phyloP scores from a whole-genome alignment of 768 basidiomycete genomes.

The Sporobolomyces pararoseus region DNA sequence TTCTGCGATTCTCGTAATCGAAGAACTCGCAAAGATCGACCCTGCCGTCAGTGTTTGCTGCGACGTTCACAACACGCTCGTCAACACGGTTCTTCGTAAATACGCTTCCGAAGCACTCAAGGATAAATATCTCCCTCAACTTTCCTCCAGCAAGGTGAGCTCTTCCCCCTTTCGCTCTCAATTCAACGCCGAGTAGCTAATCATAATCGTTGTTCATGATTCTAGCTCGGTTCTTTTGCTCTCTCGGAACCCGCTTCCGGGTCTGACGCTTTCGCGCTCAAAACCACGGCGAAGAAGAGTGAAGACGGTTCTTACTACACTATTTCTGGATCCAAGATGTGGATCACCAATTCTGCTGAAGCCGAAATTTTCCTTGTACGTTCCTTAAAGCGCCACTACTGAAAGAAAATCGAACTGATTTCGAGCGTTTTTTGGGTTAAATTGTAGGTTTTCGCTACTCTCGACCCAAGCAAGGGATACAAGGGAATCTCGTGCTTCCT shows the following conservation, averaged over 20 bases:
- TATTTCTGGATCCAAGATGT: slow-evolving; percentile 91
- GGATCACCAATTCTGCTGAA: slow-evolving; percentile 47
- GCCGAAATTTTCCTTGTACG: slow-evolving; percentile 47
- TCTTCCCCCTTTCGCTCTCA: neutral
- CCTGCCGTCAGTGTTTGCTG: slow-evolving; percentile 93
- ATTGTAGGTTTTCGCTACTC: slow-evolving; percentile 93
- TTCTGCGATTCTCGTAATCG: slow-evolving; percentile 90
- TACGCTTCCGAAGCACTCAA: slow-evolving; percentile 81
- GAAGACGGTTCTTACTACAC: slow-evolving; percentile 72
- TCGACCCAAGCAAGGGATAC: slow-evolving; percentile 90
- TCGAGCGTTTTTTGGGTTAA: no score
- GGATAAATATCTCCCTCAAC: slow-evolving; percentile 79
- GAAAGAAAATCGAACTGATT: neutral
- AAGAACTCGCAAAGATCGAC: slow-evolving; percentile 93
- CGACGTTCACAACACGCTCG: slow-evolving; percentile 97
- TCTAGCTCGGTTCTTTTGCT: slow-evolving; percentile 89
- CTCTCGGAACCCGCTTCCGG: slow-evolving; percentile 88
- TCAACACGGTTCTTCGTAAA: slow-evolving; percentile 86
- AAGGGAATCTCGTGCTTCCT: slow-evolving; percentile 99
- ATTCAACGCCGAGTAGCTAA: neutral
- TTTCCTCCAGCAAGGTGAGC: slow-evolving; percentile 69
- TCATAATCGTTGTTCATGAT: no score
- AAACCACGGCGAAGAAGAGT: slow-evolving; percentile 80
- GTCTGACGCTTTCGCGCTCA: slow-evolving; percentile 93
- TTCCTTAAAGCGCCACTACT: neutral